Evolutionary conservation across 1,284 basidiomycete species (phyloP).

Genomic region (Ustilago cynodontis): DNA sequence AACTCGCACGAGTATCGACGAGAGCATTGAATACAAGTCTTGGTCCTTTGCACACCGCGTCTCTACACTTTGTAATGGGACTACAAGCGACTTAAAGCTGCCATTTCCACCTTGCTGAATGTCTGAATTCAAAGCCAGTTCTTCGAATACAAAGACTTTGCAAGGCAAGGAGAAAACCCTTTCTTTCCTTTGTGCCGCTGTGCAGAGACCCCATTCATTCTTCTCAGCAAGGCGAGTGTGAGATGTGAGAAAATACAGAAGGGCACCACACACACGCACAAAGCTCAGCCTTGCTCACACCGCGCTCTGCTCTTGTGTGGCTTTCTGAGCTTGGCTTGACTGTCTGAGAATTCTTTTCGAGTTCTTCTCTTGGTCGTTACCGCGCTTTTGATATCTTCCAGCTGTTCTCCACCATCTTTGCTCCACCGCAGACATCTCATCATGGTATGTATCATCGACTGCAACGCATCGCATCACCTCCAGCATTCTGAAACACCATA

Average conservation of each 20-base stretch:
- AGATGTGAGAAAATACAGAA: neutral
- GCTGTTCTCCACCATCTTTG: slow-evolving; percentile 20
- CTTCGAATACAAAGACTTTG: neutral
- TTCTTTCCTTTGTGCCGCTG: neutral
- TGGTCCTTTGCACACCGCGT: neutral
- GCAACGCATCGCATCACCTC: neutral
- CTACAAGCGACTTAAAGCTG: neutral
- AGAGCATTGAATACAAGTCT: neutral
- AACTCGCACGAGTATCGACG: neutral
- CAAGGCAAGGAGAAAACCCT: neutral
- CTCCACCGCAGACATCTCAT: slow-evolving; percentile 14
- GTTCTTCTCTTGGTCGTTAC: slow-evolving; percentile 18
- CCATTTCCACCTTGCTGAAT: no score
- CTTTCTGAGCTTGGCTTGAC: neutral
- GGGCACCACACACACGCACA: slow-evolving; percentile 2
- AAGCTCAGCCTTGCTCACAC: slow-evolving; percentile 6
- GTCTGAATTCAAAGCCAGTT: neutral
- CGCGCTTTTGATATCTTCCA: slow-evolving; percentile 8
- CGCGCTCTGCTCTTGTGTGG: neutral
- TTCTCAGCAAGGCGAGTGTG: neutral
- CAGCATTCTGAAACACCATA: neutral
- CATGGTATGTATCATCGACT: slow-evolving; percentile 5
- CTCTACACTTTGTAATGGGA: neutral
- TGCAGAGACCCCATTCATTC: neutral
- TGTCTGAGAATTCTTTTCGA: slow-evolving; percentile 23